These are phyloP conservation scores for Ilyonectria destructans DNA, from an alignment of 2,329 filamentous ascomycete species.

Conservation along the genomic window DNA sequence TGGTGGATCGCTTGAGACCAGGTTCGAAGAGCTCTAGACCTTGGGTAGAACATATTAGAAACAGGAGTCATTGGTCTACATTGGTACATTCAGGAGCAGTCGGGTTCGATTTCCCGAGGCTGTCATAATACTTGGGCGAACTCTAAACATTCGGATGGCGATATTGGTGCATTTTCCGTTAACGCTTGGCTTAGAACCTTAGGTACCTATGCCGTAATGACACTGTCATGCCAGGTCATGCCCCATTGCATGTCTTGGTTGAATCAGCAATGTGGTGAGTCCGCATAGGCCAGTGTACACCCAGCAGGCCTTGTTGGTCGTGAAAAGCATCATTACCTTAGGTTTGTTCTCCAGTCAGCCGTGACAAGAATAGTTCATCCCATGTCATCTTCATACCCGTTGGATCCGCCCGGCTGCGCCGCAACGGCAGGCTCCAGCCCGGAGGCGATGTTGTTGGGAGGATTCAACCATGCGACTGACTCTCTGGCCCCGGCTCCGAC, in stretches of 20 bases:
- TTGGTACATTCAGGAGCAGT: not conserved
- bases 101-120: not conserved
- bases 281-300: not conserved
- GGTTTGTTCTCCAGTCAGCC: not conserved
- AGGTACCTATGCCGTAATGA: too few species aligned
- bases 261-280: too few species aligned
- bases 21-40: conserved; percentile 19
- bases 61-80: conserved; percentile 19
- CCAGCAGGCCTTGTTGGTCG: not conserved
- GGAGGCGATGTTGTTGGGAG: not conserved
- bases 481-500: not conserved
- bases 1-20: conserved; percentile 11
- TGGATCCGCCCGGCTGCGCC: conserved; percentile 6
- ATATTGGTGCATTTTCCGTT: too few species aligned
- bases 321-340: not conserved
- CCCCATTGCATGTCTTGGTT: not conserved
- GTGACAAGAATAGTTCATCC: conserved; percentile 1
- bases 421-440: conserved; percentile 2
- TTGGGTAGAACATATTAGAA: conserved; percentile 30
- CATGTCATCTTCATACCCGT: not conserved
- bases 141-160: too few species aligned
- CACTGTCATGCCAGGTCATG: conserved; percentile 1
- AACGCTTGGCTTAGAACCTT: too few species aligned
- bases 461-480: not conserved
- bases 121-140: too few species aligned